Evolutionary conservation across 2,329 filamentous ascomycete genomes (phyloP).

Genomic region (Trichoderma harzianum): DNA sequence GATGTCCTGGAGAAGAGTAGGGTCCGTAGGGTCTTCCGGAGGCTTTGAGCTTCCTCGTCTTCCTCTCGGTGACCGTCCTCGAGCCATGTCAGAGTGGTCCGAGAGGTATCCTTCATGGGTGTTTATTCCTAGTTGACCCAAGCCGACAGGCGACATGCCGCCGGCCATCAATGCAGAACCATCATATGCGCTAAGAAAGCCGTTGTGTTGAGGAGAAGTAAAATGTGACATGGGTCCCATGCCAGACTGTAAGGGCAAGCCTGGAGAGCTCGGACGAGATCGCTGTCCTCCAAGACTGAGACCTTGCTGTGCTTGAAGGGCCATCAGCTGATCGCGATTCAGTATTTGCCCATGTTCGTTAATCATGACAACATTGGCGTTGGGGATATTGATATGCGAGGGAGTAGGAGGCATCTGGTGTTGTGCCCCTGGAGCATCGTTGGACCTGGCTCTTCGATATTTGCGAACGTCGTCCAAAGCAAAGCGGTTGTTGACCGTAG

Average conservation of each 20-base stretch:
- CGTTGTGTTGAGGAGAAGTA: conserved; percentile 87
- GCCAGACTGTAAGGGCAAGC: conserved; percentile 71
- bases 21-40: conserved; percentile 94
- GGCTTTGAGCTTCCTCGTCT: conserved; percentile 94
- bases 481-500: conserved; percentile 97
- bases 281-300: conserved; percentile 64
- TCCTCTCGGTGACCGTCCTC: conserved; percentile 88
- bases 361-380: conserved; percentile 84
- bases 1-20: conserved; percentile 85
- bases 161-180: conserved; percentile 68
- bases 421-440: conserved; percentile 69
- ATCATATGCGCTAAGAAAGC: conserved; percentile 88
- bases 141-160: conserved; percentile 66
- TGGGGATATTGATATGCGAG: conserved; percentile 60
- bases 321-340: conserved; percentile 78
- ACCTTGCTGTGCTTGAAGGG: conserved; percentile 67
- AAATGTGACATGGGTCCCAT: conserved; percentile 67
- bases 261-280: conserved; percentile 86
- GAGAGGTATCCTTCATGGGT: conserved; percentile 84
- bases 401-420: conserved; percentile 66
- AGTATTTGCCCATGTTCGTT: conserved; percentile 89
- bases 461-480: conserved; percentile 95
- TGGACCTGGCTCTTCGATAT: conserved; percentile 86
- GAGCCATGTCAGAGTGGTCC: conserved; percentile 86
- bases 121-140: conserved; percentile 68